These are phyloP conservation scores for Acer negundo DNA, from an alignment of 345 rosid species.

Conservation along the genomic window DNA sequence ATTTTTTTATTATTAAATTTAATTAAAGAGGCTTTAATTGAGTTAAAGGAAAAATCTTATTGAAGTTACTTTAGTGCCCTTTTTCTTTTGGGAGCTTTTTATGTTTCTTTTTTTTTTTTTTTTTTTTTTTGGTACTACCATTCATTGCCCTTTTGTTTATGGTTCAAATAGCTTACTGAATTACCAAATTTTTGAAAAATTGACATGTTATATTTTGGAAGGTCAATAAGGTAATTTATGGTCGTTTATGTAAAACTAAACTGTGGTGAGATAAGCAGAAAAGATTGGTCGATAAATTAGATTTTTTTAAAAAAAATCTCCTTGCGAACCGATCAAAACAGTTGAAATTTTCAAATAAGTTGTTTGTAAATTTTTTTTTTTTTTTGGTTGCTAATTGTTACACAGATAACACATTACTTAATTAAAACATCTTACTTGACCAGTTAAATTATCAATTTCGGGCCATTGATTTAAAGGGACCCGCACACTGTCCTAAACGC, in stretches of 20 bases:
- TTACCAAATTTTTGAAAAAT: neutral
- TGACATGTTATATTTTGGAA: neutral
- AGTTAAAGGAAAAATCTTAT: constrained; percentile 24
- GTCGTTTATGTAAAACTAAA: too few species aligned
- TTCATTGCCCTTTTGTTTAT: neutral
- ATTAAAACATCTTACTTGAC: neutral
- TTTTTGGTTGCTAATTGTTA: neutral
- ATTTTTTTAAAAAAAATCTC: neutral
- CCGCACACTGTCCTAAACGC: neutral
- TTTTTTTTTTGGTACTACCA: neutral
- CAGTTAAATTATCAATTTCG: neutral
- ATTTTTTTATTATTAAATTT: constrained; percentile 9
- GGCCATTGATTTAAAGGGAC: neutral
- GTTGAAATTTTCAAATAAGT: constrained; percentile 13
- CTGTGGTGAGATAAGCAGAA: too few species aligned
- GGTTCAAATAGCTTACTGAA: neutral
- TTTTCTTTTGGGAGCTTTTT: constrained; percentile 20
- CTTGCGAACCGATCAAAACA: constrained; percentile 6
- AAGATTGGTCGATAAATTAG: too few species aligned
- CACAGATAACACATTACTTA: neutral
- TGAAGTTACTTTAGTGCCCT: constrained; percentile 41
- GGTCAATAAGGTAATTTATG: constrained; percentile 2
- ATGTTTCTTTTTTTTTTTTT: neutral
- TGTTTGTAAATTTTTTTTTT: neutral
- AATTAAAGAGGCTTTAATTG: constrained; percentile 33